Evolutionary conservation across 2,329 filamentous ascomycete species (phyloP).

Genomic region (Dryadomyces sulphureus): DNA sequence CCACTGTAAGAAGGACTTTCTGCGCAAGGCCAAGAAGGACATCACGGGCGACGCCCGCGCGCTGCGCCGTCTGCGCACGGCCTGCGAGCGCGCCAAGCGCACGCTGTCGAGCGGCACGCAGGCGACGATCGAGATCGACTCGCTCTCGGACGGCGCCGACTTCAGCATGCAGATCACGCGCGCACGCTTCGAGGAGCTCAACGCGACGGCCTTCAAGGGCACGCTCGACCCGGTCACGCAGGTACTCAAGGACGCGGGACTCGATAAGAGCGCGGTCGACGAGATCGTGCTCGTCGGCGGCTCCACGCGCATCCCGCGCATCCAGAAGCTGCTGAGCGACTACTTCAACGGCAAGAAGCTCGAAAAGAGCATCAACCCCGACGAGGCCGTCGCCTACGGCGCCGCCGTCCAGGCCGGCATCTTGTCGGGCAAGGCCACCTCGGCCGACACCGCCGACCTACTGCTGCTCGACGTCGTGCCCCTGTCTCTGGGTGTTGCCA

Average conservation of each 20-base stretch:
- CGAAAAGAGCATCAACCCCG: conserved; percentile 98
- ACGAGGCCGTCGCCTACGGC: conserved; percentile 98
- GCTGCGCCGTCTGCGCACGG: conserved; percentile 87
- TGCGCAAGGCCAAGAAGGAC: conserved; percentile 21
- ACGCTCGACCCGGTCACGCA: conserved; percentile 92
- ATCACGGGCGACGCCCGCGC: conserved; percentile 76
- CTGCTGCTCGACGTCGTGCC: conserved; percentile 93
- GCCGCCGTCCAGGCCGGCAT: conserved; percentile 98
- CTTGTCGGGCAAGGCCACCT: conserved; percentile 93
- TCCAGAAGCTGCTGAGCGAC: conserved; percentile 98
- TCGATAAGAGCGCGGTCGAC: conserved; percentile 85
- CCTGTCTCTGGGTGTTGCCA: conserved; percentile 93
- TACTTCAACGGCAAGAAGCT: conserved; percentile 99
- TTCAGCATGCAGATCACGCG: conserved; percentile 96
- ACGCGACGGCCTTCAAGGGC: conserved; percentile 85
- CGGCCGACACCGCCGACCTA: conserved; percentile 84
- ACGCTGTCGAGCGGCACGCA: conserved; percentile 95
- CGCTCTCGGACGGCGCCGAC: conserved; percentile 94
- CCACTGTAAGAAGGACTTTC: conserved; percentile 84
- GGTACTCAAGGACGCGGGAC: conserved; percentile 80
- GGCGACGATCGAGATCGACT: conserved; percentile 97
- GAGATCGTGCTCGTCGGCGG: conserved; percentile 99
- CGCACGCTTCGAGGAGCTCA: conserved; percentile 97
- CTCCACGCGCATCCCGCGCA: conserved; percentile 94
- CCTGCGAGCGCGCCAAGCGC: conserved; percentile 99